phyloP scores from a whole-genome alignment of 2,329 filamentous ascomycete genomes.

The Ascochyta lentis region DNA sequence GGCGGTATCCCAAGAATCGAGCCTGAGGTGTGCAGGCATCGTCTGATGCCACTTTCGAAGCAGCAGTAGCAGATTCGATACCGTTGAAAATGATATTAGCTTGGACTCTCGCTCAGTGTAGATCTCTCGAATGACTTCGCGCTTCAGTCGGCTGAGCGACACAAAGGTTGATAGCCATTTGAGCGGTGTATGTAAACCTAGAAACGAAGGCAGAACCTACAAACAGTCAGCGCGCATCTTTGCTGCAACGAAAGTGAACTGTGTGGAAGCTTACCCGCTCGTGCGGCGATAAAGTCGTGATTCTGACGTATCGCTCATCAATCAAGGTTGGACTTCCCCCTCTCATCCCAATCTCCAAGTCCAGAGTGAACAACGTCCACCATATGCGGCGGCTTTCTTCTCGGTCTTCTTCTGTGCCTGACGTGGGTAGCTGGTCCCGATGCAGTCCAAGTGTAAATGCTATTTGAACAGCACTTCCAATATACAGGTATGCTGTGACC shows the following conservation, averaged over 20 bases:
- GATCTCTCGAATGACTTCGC: conserved; percentile 44
- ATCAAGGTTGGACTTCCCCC: conserved; percentile 45
- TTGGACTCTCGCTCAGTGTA: conserved; percentile 43
- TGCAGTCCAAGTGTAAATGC: conserved; percentile 47
- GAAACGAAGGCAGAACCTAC: conserved; percentile 34
- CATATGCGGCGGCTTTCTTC: conserved; percentile 47
- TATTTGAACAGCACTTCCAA: conserved; percentile 47
- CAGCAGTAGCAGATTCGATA: conserved; percentile 40
- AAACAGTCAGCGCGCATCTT: neutral
- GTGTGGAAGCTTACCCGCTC: neutral
- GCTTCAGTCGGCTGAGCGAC: conserved; percentile 41
- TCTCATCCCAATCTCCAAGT: conserved; percentile 46
- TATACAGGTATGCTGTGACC: conserved; percentile 46
- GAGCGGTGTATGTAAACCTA: conserved; percentile 45
- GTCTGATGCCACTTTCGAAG: conserved; percentile 43
- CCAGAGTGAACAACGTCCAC: conserved; percentile 48
- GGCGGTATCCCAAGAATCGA: conserved; percentile 32
- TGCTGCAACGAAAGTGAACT: neutral
- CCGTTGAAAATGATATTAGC: conserved; percentile 44
- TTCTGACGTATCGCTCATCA: conserved; percentile 42
- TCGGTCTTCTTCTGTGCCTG: conserved; percentile 35
- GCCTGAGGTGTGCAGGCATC: conserved; percentile 43
- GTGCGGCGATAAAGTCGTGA: conserved; percentile 37
- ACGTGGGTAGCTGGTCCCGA: conserved; percentile 42
- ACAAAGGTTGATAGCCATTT: conserved; percentile 42